These are phyloP conservation scores for Xylaria sp. DNA, from an alignment of 2,329 filamentous ascomycete species.

Conservation along the genomic window DNA sequence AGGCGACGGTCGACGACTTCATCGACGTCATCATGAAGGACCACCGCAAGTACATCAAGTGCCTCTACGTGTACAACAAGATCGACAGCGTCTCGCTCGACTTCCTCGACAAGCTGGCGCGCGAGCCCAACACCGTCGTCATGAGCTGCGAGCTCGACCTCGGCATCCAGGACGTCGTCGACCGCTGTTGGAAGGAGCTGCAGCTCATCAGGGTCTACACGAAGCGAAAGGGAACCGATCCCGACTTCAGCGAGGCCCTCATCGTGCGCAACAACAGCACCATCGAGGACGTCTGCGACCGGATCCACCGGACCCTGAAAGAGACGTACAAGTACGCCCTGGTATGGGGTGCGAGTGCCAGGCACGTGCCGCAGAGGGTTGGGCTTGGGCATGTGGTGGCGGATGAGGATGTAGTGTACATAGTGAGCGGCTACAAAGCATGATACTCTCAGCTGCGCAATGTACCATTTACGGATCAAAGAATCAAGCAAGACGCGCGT, in stretches of 20 bases:
- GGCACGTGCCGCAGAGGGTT: slow-evolving; percentile 91
- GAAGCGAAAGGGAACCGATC: slow-evolving; percentile 90
- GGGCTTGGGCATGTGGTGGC: slow-evolving; percentile 80
- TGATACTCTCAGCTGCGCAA: slow-evolving; percentile 39
- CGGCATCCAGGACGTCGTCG: slow-evolving; percentile 90
- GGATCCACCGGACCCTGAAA: slow-evolving; percentile 90
- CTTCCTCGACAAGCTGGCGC: slow-evolving; percentile 87
- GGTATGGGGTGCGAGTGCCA: slow-evolving; percentile 95
- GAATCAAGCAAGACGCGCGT: slow-evolving; percentile 6
- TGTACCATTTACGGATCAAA: background rate
- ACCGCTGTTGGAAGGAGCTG: slow-evolving; percentile 92
- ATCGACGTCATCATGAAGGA: slow-evolving; percentile 99
- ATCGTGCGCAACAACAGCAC: slow-evolving; percentile 88
- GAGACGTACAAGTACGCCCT: slow-evolving; percentile 99
- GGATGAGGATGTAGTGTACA: slow-evolving; percentile 70
- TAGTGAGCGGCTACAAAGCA: slow-evolving; percentile 66
- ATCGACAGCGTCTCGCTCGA: slow-evolving; percentile 94
- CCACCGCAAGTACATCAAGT: slow-evolving; percentile 94
- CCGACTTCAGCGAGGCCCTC: slow-evolving; percentile 85
- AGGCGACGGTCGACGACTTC: slow-evolving; percentile 95
- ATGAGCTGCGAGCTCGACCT: slow-evolving; percentile 98
- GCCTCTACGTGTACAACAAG: slow-evolving; percentile 99
- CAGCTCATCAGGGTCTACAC: slow-evolving; percentile 91
- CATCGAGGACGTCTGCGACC: slow-evolving; percentile 96
- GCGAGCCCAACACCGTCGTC: slow-evolving; percentile 91